A percentile compares a stretch with the other conserved stretches of the same genome.
Evolutionary conservation across 202 grass and related monocot species (phyloP).

Genomic region (Elaeis oleifera): DNA sequence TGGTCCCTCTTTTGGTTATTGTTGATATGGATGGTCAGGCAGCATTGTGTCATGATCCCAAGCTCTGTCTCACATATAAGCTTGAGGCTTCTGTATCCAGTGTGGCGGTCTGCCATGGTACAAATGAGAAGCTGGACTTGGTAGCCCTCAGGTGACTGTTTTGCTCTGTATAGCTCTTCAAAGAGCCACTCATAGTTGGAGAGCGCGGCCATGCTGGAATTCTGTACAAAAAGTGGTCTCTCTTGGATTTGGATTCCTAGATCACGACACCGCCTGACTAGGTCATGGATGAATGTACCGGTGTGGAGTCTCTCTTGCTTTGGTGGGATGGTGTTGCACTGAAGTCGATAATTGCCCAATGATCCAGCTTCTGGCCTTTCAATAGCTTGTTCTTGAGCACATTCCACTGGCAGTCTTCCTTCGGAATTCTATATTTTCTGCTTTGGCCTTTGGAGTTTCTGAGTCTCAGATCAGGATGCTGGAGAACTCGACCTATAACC

Average conservation of each 20-base stretch:
- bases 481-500: conserved; percentile 47
- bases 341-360: conserved; percentile 60
- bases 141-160: conserved; percentile 22
- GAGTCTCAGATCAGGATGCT: conserved; percentile 38
- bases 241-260: conserved; percentile 39
- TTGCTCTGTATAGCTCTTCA: conserved; percentile 34
- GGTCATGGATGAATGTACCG: conserved; percentile 18
- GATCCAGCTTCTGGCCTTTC: conserved; percentile 29
- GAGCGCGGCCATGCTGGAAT: conserved; percentile 29
- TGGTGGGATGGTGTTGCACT: conserved; percentile 7
- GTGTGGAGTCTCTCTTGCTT: not conserved
- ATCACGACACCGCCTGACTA: conserved; percentile 31
- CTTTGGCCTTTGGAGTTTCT: conserved; percentile 14
- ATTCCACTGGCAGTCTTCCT: conserved; percentile 50
- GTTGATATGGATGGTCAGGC: conserved; percentile 30
- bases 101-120: conserved; percentile 37
- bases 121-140: conserved; percentile 52
- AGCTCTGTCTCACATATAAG: conserved; percentile 54
- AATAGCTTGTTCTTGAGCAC: conserved; percentile 24
- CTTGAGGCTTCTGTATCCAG: conserved; percentile 59
- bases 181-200: conserved; percentile 17
- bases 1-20: conserved; percentile 29
- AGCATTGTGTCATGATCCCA: conserved; percentile 54
- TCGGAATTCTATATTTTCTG: conserved; percentile 14
- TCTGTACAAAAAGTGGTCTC: conserved; percentile 16